Evolutionary conservation across 2,329 filamentous ascomycete species (phyloP).

Genomic region (Simplicillium sp.): DNA sequence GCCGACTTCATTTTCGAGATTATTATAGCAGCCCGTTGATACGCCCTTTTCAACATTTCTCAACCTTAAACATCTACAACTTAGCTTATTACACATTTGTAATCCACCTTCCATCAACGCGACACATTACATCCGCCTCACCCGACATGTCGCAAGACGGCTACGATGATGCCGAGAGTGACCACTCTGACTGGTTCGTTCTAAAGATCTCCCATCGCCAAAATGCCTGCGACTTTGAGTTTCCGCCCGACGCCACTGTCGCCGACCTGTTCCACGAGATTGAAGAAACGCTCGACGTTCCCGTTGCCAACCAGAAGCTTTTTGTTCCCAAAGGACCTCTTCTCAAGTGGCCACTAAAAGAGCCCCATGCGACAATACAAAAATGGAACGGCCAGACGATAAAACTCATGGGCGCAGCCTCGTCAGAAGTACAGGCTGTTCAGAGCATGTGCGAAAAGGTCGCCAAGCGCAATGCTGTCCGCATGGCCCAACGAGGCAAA

Average conservation of each 20-base stretch:
- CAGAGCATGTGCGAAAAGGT: slow-evolving; percentile 37
- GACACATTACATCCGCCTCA: no score
- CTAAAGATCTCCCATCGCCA: slow-evolving; percentile 39
- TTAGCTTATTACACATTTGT: no score
- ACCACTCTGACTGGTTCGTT: slow-evolving; percentile 20
- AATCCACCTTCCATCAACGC: no score
- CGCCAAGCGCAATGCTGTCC: slow-evolving; percentile 35
- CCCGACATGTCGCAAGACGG: no score
- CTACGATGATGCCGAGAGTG: no score
- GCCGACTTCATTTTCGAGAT: no score
- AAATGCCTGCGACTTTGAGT: slow-evolving; percentile 30
- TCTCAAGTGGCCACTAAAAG: slow-evolving; percentile 54
- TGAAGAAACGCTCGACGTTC: slow-evolving; percentile 46
- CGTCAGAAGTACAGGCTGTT: slow-evolving; percentile 48
- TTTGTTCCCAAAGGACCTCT: slow-evolving; percentile 56
- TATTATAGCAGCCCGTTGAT: no score
- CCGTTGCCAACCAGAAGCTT: slow-evolving; percentile 57
- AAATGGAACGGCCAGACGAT: slow-evolving; percentile 48
- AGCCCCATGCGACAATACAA: slow-evolving; percentile 39
- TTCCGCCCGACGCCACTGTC: slow-evolving; percentile 37
- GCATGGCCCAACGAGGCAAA: slow-evolving; percentile 20
- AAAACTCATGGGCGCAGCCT: slow-evolving; percentile 54
- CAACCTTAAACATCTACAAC: no score
- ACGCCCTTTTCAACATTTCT: no score
- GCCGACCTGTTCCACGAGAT: slow-evolving; percentile 52